Evolutionary conservation across 2,329 filamentous ascomycete genomes (phyloP).

Genomic region (Claviceps sp.): DNA sequence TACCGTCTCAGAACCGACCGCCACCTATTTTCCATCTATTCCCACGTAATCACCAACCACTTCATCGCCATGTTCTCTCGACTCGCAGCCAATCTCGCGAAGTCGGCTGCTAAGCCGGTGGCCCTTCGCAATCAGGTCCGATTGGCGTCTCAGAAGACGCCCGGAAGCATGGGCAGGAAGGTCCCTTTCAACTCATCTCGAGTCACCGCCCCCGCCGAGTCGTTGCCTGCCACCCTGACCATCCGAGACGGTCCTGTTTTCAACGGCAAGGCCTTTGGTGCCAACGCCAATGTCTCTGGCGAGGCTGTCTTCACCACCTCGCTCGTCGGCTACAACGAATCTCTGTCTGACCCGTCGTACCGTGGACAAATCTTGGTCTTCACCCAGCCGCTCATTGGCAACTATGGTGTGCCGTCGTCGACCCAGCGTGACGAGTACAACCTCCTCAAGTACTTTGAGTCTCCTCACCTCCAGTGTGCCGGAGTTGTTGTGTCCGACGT

Average conservation of each 20-base stretch:
- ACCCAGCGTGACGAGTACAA: slow-evolving; percentile 74
- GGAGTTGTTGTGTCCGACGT: slow-evolving; percentile 94
- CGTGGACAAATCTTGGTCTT: slow-evolving; percentile 90
- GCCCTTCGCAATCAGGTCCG: slow-evolving; percentile 26
- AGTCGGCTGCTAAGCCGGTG: slow-evolving; percentile 35
- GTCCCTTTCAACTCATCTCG: slow-evolving; percentile 46
- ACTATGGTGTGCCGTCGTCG: slow-evolving; percentile 93
- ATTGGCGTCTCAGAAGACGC: slow-evolving; percentile 24
- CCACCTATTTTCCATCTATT: neutral
- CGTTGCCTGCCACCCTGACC: slow-evolving; percentile 65
- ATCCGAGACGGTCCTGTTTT: slow-evolving; percentile 95
- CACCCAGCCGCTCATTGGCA: slow-evolving; percentile 89
- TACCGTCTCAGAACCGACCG: neutral
- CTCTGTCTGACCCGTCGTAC: slow-evolving; percentile 77
- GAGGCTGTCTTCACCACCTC: slow-evolving; percentile 99
- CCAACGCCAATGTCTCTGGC: slow-evolving; percentile 90
- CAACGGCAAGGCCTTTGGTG: slow-evolving; percentile 91
- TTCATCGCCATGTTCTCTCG: slow-evolving; percentile 45
- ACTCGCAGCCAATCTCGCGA: slow-evolving; percentile 38
- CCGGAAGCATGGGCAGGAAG: slow-evolving; percentile 55
- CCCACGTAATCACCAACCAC: neutral
- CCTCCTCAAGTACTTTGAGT: slow-evolving; percentile 95
- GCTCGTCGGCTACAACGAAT: slow-evolving; percentile 94
- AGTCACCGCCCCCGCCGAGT: slow-evolving; percentile 50
- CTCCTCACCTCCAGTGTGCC: slow-evolving; percentile 89